Evolutionary conservation across 106 monocot species (phyloP).

Genomic region (Phalaenopsis equestris): DNA sequence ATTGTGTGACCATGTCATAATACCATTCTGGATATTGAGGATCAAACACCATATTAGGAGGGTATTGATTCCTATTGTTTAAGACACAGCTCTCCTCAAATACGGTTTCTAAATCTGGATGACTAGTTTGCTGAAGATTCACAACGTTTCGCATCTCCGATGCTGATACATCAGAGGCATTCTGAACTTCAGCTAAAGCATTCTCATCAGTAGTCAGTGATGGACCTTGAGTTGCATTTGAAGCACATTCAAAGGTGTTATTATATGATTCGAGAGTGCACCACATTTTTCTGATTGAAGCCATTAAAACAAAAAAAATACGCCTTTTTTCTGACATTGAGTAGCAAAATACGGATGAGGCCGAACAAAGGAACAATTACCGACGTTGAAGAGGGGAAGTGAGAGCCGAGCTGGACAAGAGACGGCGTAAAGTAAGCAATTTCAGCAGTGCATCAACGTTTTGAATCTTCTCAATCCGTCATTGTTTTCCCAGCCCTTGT

Average conservation of each 20-base stretch:
- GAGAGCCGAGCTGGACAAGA: not conserved
- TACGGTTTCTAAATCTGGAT: slow-evolving; percentile 40
- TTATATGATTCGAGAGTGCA: too few species aligned
- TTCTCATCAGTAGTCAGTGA: not conserved
- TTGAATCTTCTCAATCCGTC: not conserved
- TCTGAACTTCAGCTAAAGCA: not conserved
- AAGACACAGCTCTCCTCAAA: slow-evolving; percentile 29
- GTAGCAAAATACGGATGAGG: not conserved
- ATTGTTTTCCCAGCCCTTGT: not conserved
- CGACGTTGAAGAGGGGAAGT: not conserved
- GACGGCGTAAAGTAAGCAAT: not conserved
- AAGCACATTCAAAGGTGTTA: slow-evolving; percentile 45
- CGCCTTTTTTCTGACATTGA: not conserved
- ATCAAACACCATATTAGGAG: slow-evolving; percentile 93
- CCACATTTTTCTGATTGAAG: slow-evolving; percentile 32
- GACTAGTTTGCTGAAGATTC: slow-evolving; percentile 28
- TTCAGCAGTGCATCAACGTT: slow-evolving; percentile 4
- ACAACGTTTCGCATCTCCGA: slow-evolving; percentile 21
- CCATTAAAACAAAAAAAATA: not conserved
- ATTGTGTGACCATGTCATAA: slow-evolving; percentile 71
- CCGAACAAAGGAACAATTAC: not conserved
- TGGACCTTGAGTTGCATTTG: slow-evolving; percentile 43
- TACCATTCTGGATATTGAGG: slow-evolving; percentile 95
- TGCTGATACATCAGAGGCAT: slow-evolving; percentile 10
- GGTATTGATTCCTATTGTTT: slow-evolving; percentile 44